Evolutionary conservation across 805 yeast species (phyloP).

Genomic region (Saccharomycopsis malanga): DNA sequence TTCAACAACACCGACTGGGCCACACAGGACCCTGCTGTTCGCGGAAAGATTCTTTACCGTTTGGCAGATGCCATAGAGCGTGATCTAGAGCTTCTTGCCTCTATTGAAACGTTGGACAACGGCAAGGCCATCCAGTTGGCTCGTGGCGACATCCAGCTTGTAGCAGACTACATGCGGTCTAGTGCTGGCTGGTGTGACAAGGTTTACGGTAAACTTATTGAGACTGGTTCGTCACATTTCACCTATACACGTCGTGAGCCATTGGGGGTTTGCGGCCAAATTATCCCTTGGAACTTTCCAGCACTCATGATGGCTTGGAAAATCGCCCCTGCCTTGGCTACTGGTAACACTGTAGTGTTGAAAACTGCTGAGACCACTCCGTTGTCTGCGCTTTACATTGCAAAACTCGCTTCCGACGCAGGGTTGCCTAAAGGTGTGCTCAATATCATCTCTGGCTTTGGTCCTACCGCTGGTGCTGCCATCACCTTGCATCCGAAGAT

Average conservation of each 20-base stretch:
- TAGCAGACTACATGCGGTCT: constrained; percentile 65
- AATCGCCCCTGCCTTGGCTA: constrained; percentile 84
- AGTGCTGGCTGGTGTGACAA: constrained; percentile 93
- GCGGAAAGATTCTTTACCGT: constrained; percentile 57
- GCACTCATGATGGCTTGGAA: constrained; percentile 92
- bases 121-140: constrained; percentile 77
- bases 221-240: constrained; percentile 68
- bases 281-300: constrained; percentile 98
- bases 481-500: constrained; percentile 72
- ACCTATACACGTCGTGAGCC: constrained; percentile 83
- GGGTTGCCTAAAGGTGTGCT: constrained; percentile 90
- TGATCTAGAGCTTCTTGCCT: constrained; percentile 63
- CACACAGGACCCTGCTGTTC: constrained; percentile 52
- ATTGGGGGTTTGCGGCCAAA: constrained; percentile 90
- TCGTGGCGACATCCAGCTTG: constrained; percentile 67
- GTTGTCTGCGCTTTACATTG: constrained; percentile 72
- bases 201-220: constrained; percentile 65
- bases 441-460: constrained; percentile 81
- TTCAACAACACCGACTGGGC: constrained; percentile 62
- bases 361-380: constrained; percentile 94
- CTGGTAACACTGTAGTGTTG: constrained; percentile 83
- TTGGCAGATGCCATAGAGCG: constrained; percentile 74
- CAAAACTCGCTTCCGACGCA: constrained; percentile 63
- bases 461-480: constrained; percentile 78
- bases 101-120: constrained; percentile 80